Evolutionary conservation across 805 yeast species (phyloP).

Genomic region (Wickerhamiella shivajii): DNA sequence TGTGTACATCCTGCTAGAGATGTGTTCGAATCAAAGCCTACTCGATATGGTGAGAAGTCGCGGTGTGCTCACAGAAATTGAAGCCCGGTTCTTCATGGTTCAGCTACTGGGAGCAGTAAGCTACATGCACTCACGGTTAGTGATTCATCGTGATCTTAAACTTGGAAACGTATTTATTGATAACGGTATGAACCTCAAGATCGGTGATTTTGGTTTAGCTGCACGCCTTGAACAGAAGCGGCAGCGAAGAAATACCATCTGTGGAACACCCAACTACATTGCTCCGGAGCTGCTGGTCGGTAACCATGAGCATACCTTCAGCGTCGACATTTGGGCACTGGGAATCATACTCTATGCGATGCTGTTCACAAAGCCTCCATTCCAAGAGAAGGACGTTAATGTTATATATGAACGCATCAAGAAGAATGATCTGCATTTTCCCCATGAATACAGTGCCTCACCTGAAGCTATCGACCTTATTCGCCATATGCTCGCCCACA

Average conservation of each 20-base stretch:
- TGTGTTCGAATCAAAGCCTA: constrained; percentile 86
- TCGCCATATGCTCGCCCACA: constrained; percentile 46
- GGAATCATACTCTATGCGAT: constrained; percentile 94
- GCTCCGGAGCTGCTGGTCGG: constrained; percentile 88
- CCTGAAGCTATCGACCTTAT: constrained; percentile 61
- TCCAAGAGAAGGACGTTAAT: constrained; percentile 89
- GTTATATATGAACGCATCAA: constrained; percentile 86
- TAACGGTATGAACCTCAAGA: constrained; percentile 81
- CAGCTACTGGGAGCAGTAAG: constrained; percentile 90
- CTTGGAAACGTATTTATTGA: constrained; percentile 93
- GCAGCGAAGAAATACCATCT: constrained; percentile 79
- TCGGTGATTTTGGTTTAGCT: constrained; percentile 98
- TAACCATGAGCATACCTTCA: constrained; percentile 68
- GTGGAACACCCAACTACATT: constrained; percentile 98
- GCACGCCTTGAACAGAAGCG: constrained; percentile 62
- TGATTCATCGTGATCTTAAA: constrained; percentile 90
- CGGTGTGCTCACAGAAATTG: constrained; percentile 78
- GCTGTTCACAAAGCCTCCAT: constrained; percentile 90
- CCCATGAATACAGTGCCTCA: constrained; percentile 43
- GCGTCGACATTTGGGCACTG: constrained; percentile 94
- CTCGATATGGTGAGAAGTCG: constrained; percentile 84
- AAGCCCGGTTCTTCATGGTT: constrained; percentile 75
- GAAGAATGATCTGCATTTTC: constrained; percentile 65
- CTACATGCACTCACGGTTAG: constrained; percentile 82
- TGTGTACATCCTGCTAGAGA: constrained; percentile 84